Percentiles rank a stretch among this genome's conserved stretches.
These are phyloP conservation scores for Xylaria sp. DNA, from an alignment of 2,329 filamentous ascomycete genomes.

Conservation along the genomic window DNA sequence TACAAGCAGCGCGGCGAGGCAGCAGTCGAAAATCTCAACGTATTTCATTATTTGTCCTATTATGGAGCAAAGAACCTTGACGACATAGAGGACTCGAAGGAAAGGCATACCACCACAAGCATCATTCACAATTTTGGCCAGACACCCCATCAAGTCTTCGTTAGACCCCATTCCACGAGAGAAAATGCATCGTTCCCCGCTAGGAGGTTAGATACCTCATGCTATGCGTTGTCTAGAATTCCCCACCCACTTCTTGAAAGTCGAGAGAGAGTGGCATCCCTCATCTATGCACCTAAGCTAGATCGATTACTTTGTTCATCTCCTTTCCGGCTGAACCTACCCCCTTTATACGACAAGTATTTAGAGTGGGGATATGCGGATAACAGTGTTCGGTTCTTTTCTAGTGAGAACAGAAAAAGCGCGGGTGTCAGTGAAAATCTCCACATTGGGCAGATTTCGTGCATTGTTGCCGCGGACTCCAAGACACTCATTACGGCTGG, in stretches of 20 bases:
- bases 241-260: conserved; percentile 81
- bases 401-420: conserved; percentile 80
- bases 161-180: conserved; percentile 78
- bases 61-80: conserved; percentile 93
- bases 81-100: conserved; percentile 86
- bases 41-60: conserved; percentile 96
- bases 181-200: conserved; percentile 73
- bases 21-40: conserved; percentile 89
- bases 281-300: conserved; percentile 80
- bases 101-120: conserved; percentile 87
- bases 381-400: conserved; percentile 90
- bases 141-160: conserved; percentile 94
- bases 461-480: conserved; percentile 85
- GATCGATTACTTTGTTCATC: conserved; percentile 86
- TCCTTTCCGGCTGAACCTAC: conserved; percentile 86
- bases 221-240: conserved; percentile 79
- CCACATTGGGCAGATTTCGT: conserved; percentile 89
- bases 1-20: conserved; percentile 93
- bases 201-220: conserved; percentile 79
- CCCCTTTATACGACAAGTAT: conserved; percentile 87
- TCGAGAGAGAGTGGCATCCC: conserved; percentile 80
- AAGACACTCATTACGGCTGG: conserved; percentile 92
- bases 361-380: conserved; percentile 97
- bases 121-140: conserved; percentile 99
- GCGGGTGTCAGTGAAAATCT: conserved; percentile 93